Evolutionary conservation across 108 stramenopile species (phyloP).

Genomic region (Licmophora abbreviata): DNA sequence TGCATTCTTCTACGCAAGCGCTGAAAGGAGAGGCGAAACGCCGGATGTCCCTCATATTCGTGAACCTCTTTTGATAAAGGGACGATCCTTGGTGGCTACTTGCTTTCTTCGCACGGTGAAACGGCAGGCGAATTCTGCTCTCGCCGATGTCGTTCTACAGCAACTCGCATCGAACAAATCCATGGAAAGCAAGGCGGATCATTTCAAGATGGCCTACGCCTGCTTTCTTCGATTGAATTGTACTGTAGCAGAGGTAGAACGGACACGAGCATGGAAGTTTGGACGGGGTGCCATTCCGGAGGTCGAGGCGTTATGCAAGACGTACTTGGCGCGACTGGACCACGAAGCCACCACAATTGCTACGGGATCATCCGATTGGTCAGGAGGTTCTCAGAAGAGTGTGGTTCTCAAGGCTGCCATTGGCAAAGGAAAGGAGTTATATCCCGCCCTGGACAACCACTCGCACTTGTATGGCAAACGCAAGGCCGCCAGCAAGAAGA

Average conservation of each 20-base stretch:
- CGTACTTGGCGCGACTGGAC: constrained; percentile 35
- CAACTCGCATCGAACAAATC: constrained; percentile 38
- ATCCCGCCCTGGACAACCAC: constrained; percentile 22
- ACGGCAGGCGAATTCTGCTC: constrained; percentile 39
- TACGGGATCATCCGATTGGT: constrained; percentile 41
- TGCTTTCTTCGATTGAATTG: constrained; percentile 66
- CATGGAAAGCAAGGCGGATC: constrained; percentile 22
- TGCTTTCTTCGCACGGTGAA: constrained; percentile 51
- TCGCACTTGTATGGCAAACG: constrained; percentile 12
- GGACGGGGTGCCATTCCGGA: constrained; percentile 24
- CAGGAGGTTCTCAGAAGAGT: constrained; percentile 19
- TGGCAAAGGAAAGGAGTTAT: constrained; percentile 22
- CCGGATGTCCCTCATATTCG: constrained; percentile 36
- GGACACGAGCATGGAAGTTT: constrained; percentile 22
- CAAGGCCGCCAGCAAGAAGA: constrained; percentile 8
- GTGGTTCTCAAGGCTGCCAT: constrained; percentile 23
- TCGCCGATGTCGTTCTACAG: constrained; percentile 46
- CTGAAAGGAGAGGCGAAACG: constrained; percentile 28
- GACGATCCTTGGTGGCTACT: constrained; percentile 8
- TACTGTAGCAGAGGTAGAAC: constrained; percentile 32
- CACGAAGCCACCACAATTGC: constrained; percentile 18
- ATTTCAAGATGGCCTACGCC: constrained; percentile 49
- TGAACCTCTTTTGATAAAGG: constrained; percentile 34
- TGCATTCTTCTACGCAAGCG: constrained; percentile 63
- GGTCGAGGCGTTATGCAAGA: constrained; percentile 52